Evolutionary conservation across 768 basidiomycete species (phyloP), one percentile per base, ranked within the genome.

Genomic region (Pleurotus pulmonarius): DNA sequence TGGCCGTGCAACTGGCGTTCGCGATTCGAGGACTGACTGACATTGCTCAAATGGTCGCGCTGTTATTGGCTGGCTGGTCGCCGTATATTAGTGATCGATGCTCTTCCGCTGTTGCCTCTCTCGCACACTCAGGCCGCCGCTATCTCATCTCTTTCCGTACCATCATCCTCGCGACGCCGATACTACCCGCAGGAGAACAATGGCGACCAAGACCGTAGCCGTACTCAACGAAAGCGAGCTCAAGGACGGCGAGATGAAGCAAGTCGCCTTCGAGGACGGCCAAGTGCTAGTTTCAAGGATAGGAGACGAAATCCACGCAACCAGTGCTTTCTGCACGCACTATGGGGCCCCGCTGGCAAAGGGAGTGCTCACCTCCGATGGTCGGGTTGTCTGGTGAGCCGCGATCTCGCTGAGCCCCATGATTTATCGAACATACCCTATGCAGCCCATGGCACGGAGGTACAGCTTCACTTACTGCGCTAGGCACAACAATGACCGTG

Each of bases 281-380:
- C 90, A 90, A 70, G 85, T 96, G 43, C 74, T 94, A 9, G 69
- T 94, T 9, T 88, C 88, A 53, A 85, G 86, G 49, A 69, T 94
- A 15, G 88, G 87, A 25, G 85, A 88, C 63, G 82, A 87, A 61
- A 73, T 92, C 1, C 78, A 88, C 61, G 90, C 92, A 5, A 94
- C 88, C 0, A 87, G 85, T 58, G 90, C 90, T 2, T 88, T 83
- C 70, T 96, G 94, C 71, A 94, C 92, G 1, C 94, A 96, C 69
- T 95, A 94, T 66, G 94, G 94, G 9, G 93, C 93, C 2, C 92
- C 92, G 1, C 77, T 95, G 2, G 84, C 77, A 4, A 92, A 92
- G 69, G 93, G 92, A 51, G 86, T 92, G 8, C 74, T 94, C 55
- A 82, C 87, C 6, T 78, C 87, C 34, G 87, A 90, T 67, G 92